Conservation (phyloP, 257 asterid species). For the Fraxinus cuspidata region DNA sequence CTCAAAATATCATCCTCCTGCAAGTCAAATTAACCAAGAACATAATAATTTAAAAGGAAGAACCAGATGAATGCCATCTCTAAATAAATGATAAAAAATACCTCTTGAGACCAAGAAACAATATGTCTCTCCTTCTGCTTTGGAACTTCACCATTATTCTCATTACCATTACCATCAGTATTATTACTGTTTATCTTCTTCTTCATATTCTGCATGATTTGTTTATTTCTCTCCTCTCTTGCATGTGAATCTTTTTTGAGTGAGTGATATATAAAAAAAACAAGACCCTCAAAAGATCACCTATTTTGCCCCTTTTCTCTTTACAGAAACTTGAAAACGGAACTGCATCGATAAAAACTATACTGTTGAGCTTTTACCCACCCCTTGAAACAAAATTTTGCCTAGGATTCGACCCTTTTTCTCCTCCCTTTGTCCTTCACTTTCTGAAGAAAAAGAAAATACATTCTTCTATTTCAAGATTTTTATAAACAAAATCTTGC, state of each 20-base stretch:
- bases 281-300: conserved; percentile 40
- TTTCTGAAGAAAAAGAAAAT: conserved; percentile 38
- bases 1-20: conserved; percentile 96
- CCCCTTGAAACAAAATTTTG: conserved; percentile 35
- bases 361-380: conserved; percentile 38
- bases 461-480: conserved; percentile 29
- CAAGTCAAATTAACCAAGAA: conserved; percentile 21
- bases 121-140: conserved; percentile 92
- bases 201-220: conserved; percentile 70
- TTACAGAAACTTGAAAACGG: conserved; percentile 53
- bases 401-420: conserved; percentile 67
- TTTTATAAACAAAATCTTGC: conserved; percentile 17
- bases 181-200: conserved; percentile 38
- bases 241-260: conserved; percentile 61
- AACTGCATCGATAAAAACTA: conserved; percentile 40
- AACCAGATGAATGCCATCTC: background rate
- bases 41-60: conserved; percentile 11
- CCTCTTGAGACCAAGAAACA: conserved; percentile 99
- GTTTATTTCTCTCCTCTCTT: conserved; percentile 45
- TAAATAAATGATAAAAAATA: background rate
- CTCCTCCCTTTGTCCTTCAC: conserved; percentile 21
- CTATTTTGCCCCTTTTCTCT: conserved; percentile 49
- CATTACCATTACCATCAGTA: conserved; percentile 23
- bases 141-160: conserved; percentile 41
- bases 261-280: conserved; percentile 47